Base-by-base conservation (phyloP, 495 filamentous ascomycete genomes). In the Cercophora samala region DNA sequence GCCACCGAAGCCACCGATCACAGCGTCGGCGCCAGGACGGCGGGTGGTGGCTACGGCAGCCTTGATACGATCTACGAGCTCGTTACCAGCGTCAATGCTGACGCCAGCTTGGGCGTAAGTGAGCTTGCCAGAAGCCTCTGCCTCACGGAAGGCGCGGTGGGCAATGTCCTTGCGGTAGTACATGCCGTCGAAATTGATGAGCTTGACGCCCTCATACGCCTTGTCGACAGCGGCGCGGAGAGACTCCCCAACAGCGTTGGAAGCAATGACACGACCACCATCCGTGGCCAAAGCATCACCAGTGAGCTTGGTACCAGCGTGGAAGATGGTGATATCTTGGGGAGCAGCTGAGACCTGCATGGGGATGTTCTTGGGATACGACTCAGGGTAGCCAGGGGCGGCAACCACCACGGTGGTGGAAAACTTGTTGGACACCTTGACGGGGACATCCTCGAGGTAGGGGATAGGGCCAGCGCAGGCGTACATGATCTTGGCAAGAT, bases 81-180 rank as follows among this genome's bases (percentile, higher is more conserved):
- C 86, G 76, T 98, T 98, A 18, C 95, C 95, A 51, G 90, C 88
- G 64, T 96, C 90, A 65, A 99, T 95, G 70, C 90, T 93, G 22
- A 99, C 95, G 60, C 95, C 95, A 11, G 95, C 90, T 54, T 87
- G 81, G n/a, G 93, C 94, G 78, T 99, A 99, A 19, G 94, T 97
- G 62, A 99, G 86, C 61, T 87, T 84, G 65, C 82, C 82, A 54
- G 65, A 64, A 25, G 76, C 69, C 3, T 78, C 73, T 5, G 70
- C 69, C n/a, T 74, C 67, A 64, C 82, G 80, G 74, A 86, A 84
- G 21, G 85, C 84, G 46, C 84, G 88, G 76, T 95, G 88, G 13
- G 92, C 95, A 75, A 99, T 98, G 73, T 99, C 95, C 76, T 87
- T 92, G 72, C 95, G 87, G 81, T 87, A 97, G 79, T 93, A 91